Percentiles rank a stretch among this genome's conserved stretches.
phyloP scores from a whole-genome alignment of 345 rosid genomes.

The Gossypium bickii region DNA sequence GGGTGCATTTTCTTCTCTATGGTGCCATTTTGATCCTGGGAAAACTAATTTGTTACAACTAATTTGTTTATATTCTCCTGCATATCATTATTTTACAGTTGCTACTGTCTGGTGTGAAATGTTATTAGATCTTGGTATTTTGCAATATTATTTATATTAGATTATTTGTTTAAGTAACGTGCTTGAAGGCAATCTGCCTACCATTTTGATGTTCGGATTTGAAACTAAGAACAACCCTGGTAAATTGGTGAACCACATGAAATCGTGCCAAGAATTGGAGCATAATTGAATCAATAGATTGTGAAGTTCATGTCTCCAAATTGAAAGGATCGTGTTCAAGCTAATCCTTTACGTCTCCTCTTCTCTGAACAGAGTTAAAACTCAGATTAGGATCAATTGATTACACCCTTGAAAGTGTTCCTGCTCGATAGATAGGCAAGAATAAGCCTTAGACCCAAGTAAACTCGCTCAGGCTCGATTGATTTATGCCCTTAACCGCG shows the following conservation, averaged over 20 bases:
- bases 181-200: background rate
- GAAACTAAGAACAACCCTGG: too few relatives aligned
- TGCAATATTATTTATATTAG: constrained; percentile 31
- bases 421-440: too few relatives aligned
- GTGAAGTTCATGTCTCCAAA: background rate
- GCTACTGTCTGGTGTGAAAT: constrained; percentile 36
- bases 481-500: too few relatives aligned
- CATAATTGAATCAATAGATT: background rate
- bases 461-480: too few relatives aligned
- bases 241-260: too few relatives aligned
- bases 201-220: background rate
- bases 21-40: constrained; percentile 17
- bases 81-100: constrained; percentile 28
- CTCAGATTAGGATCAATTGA: too few relatives aligned
- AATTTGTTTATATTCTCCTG: constrained; percentile 38
- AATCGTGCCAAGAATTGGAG: too few relatives aligned
- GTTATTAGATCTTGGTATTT: constrained; percentile 26
- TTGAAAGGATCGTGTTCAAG: background rate
- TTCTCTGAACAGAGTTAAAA: too few relatives aligned
- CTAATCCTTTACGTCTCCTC: background rate
- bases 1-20: constrained; percentile 23
- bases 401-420: too few relatives aligned
- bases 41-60: constrained; percentile 33
- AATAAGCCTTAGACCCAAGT: too few relatives aligned
- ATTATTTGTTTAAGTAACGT: background rate